These are phyloP conservation scores for Beauveria bassiana DNA, from an alignment of 2,329 filamentous ascomycete genomes.

Conservation along the genomic window DNA sequence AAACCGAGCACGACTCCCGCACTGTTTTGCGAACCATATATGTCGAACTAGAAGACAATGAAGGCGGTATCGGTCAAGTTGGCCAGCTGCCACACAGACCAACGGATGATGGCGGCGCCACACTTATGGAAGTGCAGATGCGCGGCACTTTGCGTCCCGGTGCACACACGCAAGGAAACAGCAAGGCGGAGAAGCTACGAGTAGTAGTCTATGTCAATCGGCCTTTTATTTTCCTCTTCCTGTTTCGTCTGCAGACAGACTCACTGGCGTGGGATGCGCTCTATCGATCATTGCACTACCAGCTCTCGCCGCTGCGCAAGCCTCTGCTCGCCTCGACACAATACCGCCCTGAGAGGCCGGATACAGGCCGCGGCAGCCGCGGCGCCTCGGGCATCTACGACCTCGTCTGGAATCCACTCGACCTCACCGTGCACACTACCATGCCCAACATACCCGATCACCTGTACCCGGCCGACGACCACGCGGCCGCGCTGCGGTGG, in stretches of 20 bases:
- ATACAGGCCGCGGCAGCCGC: conserved; percentile 22
- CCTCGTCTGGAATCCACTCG: conserved; percentile 52
- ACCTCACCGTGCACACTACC: conserved; percentile 52
- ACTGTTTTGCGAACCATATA: conserved; percentile 59
- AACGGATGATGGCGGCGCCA: conserved; percentile 20
- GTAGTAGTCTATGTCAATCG: conserved; percentile 66
- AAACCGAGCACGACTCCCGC: conserved; percentile 39
- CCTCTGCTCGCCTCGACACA: conserved; percentile 48
- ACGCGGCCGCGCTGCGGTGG: conserved; percentile 35
- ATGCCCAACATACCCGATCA: conserved; percentile 57
- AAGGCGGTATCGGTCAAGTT: not conserved
- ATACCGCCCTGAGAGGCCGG: conserved; percentile 47
- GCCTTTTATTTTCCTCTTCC: conserved; percentile 70
- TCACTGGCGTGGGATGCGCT: conserved; percentile 47
- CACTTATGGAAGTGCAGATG: conserved; percentile 26
- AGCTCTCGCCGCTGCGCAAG: conserved; percentile 51
- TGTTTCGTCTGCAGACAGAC: conserved; percentile 55
- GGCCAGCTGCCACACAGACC: not conserved
- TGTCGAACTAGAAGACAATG: conserved; percentile 46
- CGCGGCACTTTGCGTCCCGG: conserved; percentile 25
- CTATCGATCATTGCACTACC: conserved; percentile 53
- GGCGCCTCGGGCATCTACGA: conserved; percentile 46
- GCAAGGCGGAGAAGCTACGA: conserved; percentile 50
- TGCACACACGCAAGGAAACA: conserved; percentile 38
- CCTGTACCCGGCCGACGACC: conserved; percentile 15